These are phyloP conservation scores for Naganishia liquefaciens DNA, from an alignment of 1,284 basidiomycete genomes.

Conservation along the genomic window DNA sequence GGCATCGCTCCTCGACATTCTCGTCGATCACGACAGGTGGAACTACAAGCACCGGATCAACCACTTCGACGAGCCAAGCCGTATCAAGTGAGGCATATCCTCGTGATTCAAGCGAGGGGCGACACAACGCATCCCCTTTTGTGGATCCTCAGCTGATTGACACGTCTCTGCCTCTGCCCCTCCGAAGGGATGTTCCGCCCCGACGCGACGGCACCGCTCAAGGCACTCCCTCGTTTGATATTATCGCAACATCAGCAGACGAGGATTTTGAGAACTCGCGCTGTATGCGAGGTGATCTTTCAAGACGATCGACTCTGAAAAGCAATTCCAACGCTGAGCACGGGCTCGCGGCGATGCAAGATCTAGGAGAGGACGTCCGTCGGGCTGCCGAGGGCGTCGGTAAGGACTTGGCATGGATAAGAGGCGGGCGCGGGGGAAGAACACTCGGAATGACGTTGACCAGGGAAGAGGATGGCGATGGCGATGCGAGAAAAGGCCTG, in stretches of 20 bases:
- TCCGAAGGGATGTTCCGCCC: neutral
- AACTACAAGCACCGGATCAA: slow-evolving; percentile 1
- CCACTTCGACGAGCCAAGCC: neutral
- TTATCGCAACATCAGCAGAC: slow-evolving; percentile 18
- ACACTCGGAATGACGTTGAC: slow-evolving; percentile 19
- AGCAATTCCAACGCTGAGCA: neutral
- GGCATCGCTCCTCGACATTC: neutral
- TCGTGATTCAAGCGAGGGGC: neutral
- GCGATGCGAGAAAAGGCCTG: slow-evolving; percentile 17
- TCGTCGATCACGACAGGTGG: slow-evolving; percentile 5
- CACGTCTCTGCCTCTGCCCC: slow-evolving; percentile 8
- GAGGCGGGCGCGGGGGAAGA: slow-evolving; percentile 18
- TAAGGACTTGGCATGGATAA: slow-evolving; percentile 23
- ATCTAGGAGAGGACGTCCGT: slow-evolving; percentile 23
- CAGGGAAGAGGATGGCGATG: slow-evolving; percentile 5
- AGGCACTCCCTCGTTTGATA: neutral
- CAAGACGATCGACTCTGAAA: slow-evolving; percentile 5
- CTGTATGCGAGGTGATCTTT: neutral
- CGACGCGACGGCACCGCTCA: neutral
- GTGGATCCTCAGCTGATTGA: slow-evolving; percentile 6
- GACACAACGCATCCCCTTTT: slow-evolving; percentile 8
- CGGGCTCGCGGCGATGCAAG: neutral
- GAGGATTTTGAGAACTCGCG: neutral
- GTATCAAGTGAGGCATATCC: neutral
- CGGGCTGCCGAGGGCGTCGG: slow-evolving; percentile 20